Base-by-base conservation (phyloP, 306 rosid genomes). In the Hippophae tibetana region DNA sequence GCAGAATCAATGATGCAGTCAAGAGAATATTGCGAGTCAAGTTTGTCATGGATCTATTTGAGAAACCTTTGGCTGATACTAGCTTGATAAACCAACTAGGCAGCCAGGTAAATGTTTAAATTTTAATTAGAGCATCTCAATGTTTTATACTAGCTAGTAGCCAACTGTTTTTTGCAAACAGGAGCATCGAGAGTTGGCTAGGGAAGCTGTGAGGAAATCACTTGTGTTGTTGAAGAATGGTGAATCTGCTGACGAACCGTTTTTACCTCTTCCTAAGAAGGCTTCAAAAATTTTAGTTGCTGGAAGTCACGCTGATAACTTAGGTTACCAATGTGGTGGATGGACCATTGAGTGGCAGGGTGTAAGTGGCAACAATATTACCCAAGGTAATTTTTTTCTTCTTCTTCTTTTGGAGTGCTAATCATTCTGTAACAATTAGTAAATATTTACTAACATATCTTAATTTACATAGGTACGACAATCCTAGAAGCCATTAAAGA, bases 1-100 rank as follows among this genome's bases (percentile, higher is more conserved):
- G 65, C 41, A 49, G 78, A 31, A 73, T 73, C 23, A 64, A 73
- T 27, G 78, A 73, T 52, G 78, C 78, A 51, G 78, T 73, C 14
- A 50, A 58, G 47, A 73, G 78, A 43, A 73, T 73, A 12, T 62
- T 73, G 54, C 47, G 78, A 11, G 78, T 73, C 18, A 73, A 73
- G 47, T 73, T 67, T 38, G 53, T 45, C 18, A 73, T 67, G 73
- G 69, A 65, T 50, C 61, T 73, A 38, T 73, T 73, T 61, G 78
- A 73, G 50, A 53, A 73, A 5, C 78, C 78, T 42, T 61, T 67
- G 38, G 78, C 69, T 0, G 73, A 65, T 5, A 14, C 7, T 43
- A 67, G 48, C 73, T 27, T 73, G 11, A 65, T 56, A 8, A n/a
- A 67, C 6, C 41, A 73, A 49, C 65, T 73, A 9, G 78, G 78